Evolutionary conservation across 148 eudicot genomes (phyloP), one percentile per base, ranked within the genome.

Genomic region (Cornus controversa): DNA sequence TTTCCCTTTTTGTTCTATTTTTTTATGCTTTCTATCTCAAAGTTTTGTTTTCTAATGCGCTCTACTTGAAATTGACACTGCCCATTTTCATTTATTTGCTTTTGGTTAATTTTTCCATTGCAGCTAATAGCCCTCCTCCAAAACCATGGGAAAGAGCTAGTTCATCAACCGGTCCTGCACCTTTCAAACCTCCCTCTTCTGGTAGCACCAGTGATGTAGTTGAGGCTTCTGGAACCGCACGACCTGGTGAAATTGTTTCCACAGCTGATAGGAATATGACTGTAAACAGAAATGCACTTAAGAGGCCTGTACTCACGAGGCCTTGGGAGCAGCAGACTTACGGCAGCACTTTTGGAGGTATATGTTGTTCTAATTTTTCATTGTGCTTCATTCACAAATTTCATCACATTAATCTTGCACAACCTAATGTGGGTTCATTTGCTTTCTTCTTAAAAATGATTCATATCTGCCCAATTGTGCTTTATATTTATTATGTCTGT

Each of bases 121-220:
- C 85, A 93, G 99, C 79, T 73, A 80, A 67, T 81, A 75, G 85
- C 60, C 86, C 97, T 69, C 98, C 98, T 27, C 92, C 95, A 73
- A 96, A 96, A 83, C 99, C 99, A n/a, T 93, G 99, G 99, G 99
- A 96, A 86, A 87, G 90, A 88, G 82, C 92, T 65, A 95, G 91
- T 8, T 84, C 98, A 20, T 89, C 98, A 11, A 91, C 98, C 69
- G 97, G 98, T 54, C 93, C 98, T 42, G 91, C 93, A 42, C 99
- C 99, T 18, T 96, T 96, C 67, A 96, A 86, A 75, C 98, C 98
- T 62, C 86, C 99, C 13, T 90, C 97, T 78, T 75, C 94, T 58
- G 98, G 98, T 67, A 86, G 88, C 77, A 96, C 99, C 29, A 90
- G 95, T 80, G 93, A 93, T 24, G 93, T 93, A 31, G 99, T 96